These are phyloP conservation scores for Neurospora terricola DNA, from an alignment of 495 filamentous ascomycete species.

Conservation along the genomic window DNA sequence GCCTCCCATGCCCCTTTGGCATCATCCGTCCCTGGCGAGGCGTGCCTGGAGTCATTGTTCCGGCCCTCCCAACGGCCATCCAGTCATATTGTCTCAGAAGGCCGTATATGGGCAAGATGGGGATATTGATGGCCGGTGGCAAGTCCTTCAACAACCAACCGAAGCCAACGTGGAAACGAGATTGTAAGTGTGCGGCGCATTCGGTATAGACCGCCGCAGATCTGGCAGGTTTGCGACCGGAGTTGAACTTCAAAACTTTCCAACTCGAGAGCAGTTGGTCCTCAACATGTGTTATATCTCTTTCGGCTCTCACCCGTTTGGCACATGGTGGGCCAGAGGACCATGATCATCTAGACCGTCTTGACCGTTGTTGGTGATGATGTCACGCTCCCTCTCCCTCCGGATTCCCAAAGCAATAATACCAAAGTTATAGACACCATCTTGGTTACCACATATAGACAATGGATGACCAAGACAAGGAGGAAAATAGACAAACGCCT, in stretches of 20 bases:
- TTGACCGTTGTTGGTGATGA: neutral
- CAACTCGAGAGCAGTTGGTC: neutral
- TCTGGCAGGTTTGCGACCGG: neutral
- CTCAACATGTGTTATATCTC: neutral
- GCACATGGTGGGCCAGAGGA: neutral
- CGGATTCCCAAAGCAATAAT: neutral
- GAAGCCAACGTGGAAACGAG: neutral
- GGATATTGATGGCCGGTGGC: neutral
- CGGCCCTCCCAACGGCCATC: neutral
- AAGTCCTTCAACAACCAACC: neutral
- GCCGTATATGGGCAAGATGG: neutral
- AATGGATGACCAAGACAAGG: neutral
- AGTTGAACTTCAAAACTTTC: neutral
- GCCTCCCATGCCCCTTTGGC: neutral
- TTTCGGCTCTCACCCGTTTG: neutral
- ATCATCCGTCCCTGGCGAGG: neutral
- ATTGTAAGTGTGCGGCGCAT: neutral
- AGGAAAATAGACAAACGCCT: neutral
- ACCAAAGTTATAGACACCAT: neutral
- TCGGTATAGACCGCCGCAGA: neutral
- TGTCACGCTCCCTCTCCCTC: neutral
- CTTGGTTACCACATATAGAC: neutral
- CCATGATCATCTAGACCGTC: neutral
- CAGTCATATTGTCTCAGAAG: neutral
- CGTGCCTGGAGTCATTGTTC: neutral